These are phyloP conservation scores for Pseudozyma sp. DNA, from an alignment of 1,284 basidiomycete genomes.

Conservation along the genomic window DNA sequence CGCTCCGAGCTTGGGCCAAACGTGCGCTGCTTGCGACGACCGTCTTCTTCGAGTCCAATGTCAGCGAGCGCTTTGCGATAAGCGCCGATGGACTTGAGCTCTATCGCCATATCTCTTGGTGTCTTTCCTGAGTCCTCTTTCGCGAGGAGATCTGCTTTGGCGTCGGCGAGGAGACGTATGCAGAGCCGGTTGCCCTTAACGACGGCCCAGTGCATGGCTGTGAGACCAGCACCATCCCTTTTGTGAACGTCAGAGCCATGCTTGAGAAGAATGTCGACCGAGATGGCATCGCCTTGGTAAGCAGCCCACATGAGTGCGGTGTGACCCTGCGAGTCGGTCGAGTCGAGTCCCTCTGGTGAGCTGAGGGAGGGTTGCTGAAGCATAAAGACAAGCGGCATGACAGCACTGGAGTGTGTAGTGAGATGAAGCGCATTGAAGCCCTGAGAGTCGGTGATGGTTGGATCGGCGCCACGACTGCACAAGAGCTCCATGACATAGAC, in stretches of 20 bases:
- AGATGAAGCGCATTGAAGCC: constrained; percentile 97
- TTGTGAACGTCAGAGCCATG: constrained; percentile 84
- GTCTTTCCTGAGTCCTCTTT: constrained; percentile 89
- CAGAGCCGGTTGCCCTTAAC: constrained; percentile 89
- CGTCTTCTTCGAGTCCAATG: constrained; percentile 74
- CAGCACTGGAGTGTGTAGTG: constrained; percentile 90
- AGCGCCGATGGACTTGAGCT: constrained; percentile 82
- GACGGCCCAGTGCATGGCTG: constrained; percentile 98
- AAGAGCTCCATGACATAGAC: constrained; percentile 93
- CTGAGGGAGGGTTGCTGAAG: constrained; percentile 78
- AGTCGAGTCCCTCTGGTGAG: constrained; percentile 46
- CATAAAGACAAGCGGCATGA: constrained; percentile 93
- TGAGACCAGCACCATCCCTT: constrained; percentile 83
- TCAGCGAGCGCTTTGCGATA: constrained; percentile 89
- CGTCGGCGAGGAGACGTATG: constrained; percentile 85
- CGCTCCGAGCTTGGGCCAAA: constrained; percentile 77
- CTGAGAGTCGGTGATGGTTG: constrained; percentile 88
- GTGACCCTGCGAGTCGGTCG: constrained; percentile 85
- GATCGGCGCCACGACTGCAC: constrained; percentile 88
- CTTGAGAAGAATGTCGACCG: constrained; percentile 87
- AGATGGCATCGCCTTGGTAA: constrained; percentile 96
- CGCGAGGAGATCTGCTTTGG: constrained; percentile 83
- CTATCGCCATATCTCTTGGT: constrained; percentile 91
- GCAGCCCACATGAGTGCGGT: constrained; percentile 99
- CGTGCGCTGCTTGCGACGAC: constrained; percentile 65